These are phyloP conservation scores for Nepenthes alata DNA, from an alignment of 179 eudicot genomes.

Conservation along the genomic window DNA sequence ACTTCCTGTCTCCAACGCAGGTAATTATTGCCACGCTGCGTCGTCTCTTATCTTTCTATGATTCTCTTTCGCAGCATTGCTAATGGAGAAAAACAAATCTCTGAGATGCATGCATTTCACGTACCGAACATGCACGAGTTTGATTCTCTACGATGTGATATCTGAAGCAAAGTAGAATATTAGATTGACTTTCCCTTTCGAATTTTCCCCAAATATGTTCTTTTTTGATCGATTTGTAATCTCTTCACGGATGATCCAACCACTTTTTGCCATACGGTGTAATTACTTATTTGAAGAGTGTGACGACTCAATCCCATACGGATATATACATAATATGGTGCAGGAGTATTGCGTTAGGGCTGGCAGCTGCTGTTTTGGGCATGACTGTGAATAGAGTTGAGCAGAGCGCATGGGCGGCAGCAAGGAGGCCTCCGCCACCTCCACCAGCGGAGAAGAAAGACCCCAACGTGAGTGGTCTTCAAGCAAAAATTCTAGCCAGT, in stretches of 20 bases:
- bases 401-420: slow-evolving; percentile 42
- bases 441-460: slow-evolving; percentile 63
- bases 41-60: neutral
- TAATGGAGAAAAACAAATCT: too few species aligned
- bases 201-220: too few species aligned
- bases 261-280: too few species aligned
- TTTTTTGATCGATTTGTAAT: too few species aligned
- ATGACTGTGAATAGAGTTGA: slow-evolving; percentile 16
- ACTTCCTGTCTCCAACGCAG: slow-evolving; percentile 13
- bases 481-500: slow-evolving; percentile 77
- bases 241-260: too few species aligned
- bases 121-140: too few species aligned
- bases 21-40: slow-evolving; percentile 1
- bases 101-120: neutral
- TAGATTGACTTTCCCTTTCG: too few species aligned
- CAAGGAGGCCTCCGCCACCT: slow-evolving; percentile 51
- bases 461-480: slow-evolving; percentile 51
- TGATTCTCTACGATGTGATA: too few species aligned
- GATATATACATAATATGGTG: slow-evolving; percentile 1
- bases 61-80: too few species aligned
- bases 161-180: too few species aligned
- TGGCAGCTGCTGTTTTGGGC: slow-evolving; percentile 40
- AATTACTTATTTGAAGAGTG: too few species aligned
- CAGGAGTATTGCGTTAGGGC: slow-evolving; percentile 34
- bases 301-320: too few species aligned